Base-by-base conservation (phyloP, 768 basidiomycete genomes). In the Boletellus emodensis region DNA sequence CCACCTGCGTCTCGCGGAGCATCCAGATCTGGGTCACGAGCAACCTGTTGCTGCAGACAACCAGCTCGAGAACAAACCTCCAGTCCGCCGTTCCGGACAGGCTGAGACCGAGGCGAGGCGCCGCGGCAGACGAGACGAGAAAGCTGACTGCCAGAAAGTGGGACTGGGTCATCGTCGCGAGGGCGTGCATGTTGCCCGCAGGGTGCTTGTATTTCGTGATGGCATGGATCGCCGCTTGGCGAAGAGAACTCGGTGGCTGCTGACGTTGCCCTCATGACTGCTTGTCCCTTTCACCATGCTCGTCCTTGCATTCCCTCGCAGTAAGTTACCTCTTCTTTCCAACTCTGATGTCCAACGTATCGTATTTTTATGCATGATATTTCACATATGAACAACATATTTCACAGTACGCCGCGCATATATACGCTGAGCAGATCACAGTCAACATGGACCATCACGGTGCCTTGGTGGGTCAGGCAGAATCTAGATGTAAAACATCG, bases 11-110 rank as follows among this genome's bases (percentile, higher is more conserved):
- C 48, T 86, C 85, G 57, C 79, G 89, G 47, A 81, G 84, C 57
- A 79, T 97, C 48, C 91, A 96, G 71, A 85, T 96, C 52, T 98
- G 94, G 93, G 94, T 96, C 22, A 95, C 94, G 36, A 88, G 85
- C 62, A 98, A 98, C 65, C 79, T 98, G 51, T 69, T 68, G 4
- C 36, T 47, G 26, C 52, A 55, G 6, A 28, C 13, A 44, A 38
- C 52, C 12, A 22, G 45, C 18, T 37, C 61, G 14, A 42, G 46
- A 53, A 42, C 49, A 1, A 50, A 52, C 28, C 1, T 28, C 20
- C 32, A 50, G 13, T 46, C 48, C n/a, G 43, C 51, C 6, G 28
- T 52, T n/a, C 51, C 56, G 3, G 64, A 61, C 61, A 49, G 59
- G 45, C 41, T 56, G 48, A 56, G 65, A 58, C 46, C 52, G 45